Percentiles rank a stretch among this genome's conserved stretches.
These are phyloP conservation scores for Bocquillonia castaneifolia DNA, from an alignment of 441 rosid species.

Conservation along the genomic window DNA sequence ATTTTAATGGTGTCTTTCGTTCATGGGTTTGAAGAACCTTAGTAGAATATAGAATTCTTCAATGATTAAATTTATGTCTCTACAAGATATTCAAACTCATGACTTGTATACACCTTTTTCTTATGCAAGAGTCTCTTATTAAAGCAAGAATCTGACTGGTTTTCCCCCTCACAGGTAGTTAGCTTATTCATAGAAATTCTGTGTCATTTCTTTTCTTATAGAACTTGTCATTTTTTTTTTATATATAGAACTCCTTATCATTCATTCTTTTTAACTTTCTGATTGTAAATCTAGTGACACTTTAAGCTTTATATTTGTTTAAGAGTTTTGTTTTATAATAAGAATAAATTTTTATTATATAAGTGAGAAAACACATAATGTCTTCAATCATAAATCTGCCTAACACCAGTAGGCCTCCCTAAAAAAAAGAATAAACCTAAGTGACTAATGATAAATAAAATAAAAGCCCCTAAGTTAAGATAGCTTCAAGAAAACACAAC, in stretches of 20 bases:
- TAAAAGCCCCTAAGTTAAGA: no score
- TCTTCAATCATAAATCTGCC: no score
- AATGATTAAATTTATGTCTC: background rate
- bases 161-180: background rate
- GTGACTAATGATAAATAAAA: no score
- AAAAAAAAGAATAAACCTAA: no score
- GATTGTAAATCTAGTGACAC: background rate
- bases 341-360: no score
- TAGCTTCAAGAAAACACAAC: no score
- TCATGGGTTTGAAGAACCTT: background rate
- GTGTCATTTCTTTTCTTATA: no score
- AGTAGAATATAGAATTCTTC: background rate
- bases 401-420: no score
- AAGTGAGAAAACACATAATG: no score
- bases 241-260: no score
- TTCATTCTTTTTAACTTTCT: background rate
- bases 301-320: background rate
- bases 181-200: background rate
- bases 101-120: slow-evolving; percentile 5
- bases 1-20: background rate
- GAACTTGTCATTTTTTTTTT: no score
- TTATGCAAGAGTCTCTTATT: background rate
- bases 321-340: no score
- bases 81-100: slow-evolving; percentile 6
- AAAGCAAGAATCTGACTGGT: background rate